Evolutionary conservation across 73 alveolate genomes (phyloP), one percentile per base, ranked within the genome.

Genomic region (Blepharisma japonicum): DNA sequence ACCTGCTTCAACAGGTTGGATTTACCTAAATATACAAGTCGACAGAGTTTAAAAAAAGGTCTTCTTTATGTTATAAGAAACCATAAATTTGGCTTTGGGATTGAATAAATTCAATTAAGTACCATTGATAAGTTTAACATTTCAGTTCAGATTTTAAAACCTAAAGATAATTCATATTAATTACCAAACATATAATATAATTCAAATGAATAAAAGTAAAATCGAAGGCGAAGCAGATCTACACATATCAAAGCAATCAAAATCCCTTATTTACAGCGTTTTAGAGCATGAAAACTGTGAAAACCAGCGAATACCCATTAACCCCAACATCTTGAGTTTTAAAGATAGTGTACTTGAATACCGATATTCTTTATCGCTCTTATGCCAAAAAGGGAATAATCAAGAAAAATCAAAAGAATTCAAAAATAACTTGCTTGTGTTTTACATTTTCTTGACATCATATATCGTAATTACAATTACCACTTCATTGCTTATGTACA

Each of bases 1-100:
- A 94, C 99, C 18, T 96, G 99, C 83, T 94, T 94, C 81, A 96
- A 96, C 85, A 87, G 99, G 86, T 68, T 96, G 48, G 99, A 96
- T 77, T 70, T 96, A 20, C 98, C 99, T 45, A 23, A 4, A 38
- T 45, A 6, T 66, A 72, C 77, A 46, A 56, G 68, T 21, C 23
- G 11, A 38, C 32, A 70, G n/a, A 54, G 14, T 38, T n/a, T 70
- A 20, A 25, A 45, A 47, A 45, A 23, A 14, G 71, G 55, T 47
- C 61, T 70, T 25, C 27, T 70, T 0, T 11, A 70, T 45, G 66
- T 70, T 7, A 48, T 70, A 7, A 25, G 27, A 25, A 70, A 45
- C 20, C 68, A 70, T 47, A 45, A 11, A 9, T 11, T 47, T 2
- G 80, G 80, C 11, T 70, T 70, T 70, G 66, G 80, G 4, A 70